These are phyloP conservation scores for Evernia prunastri DNA, from an alignment of 495 filamentous ascomycete species.

Conservation along the genomic window DNA sequence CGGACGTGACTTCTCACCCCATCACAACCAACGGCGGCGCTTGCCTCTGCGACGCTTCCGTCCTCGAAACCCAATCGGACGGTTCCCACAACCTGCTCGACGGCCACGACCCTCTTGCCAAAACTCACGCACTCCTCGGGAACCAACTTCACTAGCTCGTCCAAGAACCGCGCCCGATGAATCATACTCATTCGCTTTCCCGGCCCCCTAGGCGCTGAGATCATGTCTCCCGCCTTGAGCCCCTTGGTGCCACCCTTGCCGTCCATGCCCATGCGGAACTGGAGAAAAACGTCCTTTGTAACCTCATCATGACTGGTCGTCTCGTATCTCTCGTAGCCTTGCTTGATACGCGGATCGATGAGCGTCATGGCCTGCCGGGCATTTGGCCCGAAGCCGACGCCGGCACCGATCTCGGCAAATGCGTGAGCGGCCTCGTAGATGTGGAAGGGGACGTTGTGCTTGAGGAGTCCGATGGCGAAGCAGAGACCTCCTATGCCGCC, in stretches of 20 bases:
- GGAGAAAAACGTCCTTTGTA: too few relatives aligned
- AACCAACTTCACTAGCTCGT: conserved; percentile 42
- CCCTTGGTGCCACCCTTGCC: too few relatives aligned
- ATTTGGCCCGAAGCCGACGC: conserved; percentile 55
- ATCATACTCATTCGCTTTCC: too few relatives aligned
- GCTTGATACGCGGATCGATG: conserved; percentile 42
- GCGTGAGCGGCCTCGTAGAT: conserved; percentile 47
- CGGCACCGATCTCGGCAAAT: conserved; percentile 54
- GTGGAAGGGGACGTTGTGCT: conserved; percentile 35
- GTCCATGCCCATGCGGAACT: too few relatives aligned
- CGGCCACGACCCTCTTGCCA: conserved; percentile 39
- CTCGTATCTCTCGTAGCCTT: conserved; percentile 35
- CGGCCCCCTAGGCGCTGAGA: too few relatives aligned
- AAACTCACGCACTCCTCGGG: conserved; percentile 40
- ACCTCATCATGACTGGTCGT: too few relatives aligned
- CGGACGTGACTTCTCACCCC: conserved; percentile 33
- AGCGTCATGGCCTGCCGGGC: conserved; percentile 48
- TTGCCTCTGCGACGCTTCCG: conserved; percentile 34
- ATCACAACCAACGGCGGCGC: conserved; percentile 37
- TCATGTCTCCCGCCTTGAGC: too few relatives aligned
- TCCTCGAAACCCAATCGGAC: conserved; percentile 31
- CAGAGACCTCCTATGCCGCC: conserved; percentile 37
- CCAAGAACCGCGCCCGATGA: too few relatives aligned
- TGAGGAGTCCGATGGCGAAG: conserved; percentile 31
- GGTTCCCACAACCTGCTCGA: conserved; percentile 26